Conservation (phyloP, 306 rosid species). For the Morella rubra region DNA sequence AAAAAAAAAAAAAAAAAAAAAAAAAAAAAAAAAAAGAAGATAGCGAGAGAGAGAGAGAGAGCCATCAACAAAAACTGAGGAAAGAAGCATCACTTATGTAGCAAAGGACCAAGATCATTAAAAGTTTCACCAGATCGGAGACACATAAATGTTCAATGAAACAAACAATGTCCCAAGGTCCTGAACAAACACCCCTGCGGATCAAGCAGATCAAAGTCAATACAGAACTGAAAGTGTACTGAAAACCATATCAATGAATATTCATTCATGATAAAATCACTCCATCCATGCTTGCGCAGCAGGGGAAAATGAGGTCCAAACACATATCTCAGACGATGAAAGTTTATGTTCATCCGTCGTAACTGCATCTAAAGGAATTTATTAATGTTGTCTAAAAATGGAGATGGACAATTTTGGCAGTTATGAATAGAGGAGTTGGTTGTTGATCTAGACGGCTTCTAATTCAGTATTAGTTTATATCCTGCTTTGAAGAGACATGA, state of each 20-base stretch:
- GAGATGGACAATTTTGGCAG: too few relatives aligned
- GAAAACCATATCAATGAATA: not conserved
- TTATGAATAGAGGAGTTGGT: not conserved
- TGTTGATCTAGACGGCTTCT: not conserved
- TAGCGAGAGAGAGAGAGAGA: not conserved
- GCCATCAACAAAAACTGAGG: not conserved
- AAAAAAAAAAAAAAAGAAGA: too few relatives aligned
- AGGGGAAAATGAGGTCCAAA: not conserved
- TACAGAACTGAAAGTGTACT: not conserved
- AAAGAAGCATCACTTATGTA: conserved; percentile 34
- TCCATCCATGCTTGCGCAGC: not conserved
- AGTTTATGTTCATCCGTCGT: not conserved
- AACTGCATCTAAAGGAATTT: not conserved
- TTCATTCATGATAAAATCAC: not conserved
- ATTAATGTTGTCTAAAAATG: not conserved
- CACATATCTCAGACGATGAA: not conserved
- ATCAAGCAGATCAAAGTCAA: conserved; percentile 5
- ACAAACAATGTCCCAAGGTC: conserved; percentile 44
- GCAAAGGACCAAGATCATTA: conserved; percentile 45
- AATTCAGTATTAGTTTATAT: not conserved
- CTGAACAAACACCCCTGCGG: conserved; percentile 41
- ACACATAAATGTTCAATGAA: conserved; percentile 50
- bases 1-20: too few relatives aligned
- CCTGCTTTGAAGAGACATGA: not conserved
- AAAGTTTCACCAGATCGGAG: conserved; percentile 33